Evolutionary conservation across 805 yeast genomes (phyloP).

Genomic region (Hanseniaspora jakobsenii): DNA sequence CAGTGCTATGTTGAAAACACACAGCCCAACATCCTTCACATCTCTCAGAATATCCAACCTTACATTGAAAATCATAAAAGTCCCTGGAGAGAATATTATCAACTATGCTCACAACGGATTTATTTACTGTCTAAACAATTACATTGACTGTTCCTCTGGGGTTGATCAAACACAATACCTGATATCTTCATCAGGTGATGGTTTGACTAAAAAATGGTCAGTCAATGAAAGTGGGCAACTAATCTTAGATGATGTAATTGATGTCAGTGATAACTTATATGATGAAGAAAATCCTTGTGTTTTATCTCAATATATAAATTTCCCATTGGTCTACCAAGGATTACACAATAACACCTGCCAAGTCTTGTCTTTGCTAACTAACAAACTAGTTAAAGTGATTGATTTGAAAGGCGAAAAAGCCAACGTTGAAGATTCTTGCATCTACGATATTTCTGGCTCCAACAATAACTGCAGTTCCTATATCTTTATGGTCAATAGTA

Average conservation of each 20-base stretch:
- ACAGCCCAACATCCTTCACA: not conserved
- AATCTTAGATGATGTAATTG: conserved; percentile 17
- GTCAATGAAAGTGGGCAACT: conserved; percentile 22
- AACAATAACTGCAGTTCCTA: conserved; percentile 36
- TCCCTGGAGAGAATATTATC: conserved; percentile 53
- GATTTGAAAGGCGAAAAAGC: conserved; percentile 22
- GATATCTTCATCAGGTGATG: conserved; percentile 84
- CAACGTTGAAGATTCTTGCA: not conserved
- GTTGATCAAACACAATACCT: conserved; percentile 30
- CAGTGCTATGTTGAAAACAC: no score
- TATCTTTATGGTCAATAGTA: conserved; percentile 39
- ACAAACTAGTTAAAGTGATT: conserved; percentile 46
- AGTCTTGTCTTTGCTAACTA: conserved; percentile 77
- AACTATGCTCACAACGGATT: conserved; percentile 88
- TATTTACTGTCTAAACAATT: conserved; percentile 48
- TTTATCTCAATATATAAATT: conserved; percentile 51
- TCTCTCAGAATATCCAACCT: not conserved
- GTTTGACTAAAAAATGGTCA: conserved; percentile 71
- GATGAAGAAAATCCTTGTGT: conserved; percentile 44
- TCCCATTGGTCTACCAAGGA: conserved; percentile 74
- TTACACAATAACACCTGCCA: conserved; percentile 60
- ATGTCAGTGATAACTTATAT: conserved; percentile 15
- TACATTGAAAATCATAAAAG: conserved; percentile 40
- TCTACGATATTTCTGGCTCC: conserved; percentile 3
- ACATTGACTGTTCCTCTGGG: conserved; percentile 11